Evolutionary conservation across 2,329 filamentous ascomycete genomes (phyloP), one percentile per base, ranked within the genome.

Genomic region (Arthroderma sp.): DNA sequence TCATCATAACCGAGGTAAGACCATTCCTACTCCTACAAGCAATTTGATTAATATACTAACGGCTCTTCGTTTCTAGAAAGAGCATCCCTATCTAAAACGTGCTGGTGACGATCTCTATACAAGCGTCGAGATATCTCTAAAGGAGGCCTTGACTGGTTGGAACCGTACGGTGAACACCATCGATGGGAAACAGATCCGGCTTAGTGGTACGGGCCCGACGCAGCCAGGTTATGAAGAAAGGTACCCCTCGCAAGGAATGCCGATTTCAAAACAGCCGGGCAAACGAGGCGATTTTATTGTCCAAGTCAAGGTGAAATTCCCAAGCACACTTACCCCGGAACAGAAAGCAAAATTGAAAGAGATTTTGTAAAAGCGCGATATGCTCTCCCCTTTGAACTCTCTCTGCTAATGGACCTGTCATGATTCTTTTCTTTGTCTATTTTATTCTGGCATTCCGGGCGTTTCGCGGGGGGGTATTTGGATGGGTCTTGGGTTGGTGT

Each of bases 141-240:
- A 95, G 65, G 91, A 98, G 66, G 86, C 91, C 1, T 68, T 98
- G 38, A 94, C 88, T 0, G 91, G 91, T 47, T 98, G 91, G 91
- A 82, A 78, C 55, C 79, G 84, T 44, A 93, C 85, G n/a, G 79
- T 98, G 22, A 78, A 80, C 30, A 98, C 89, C 6, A 96, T 98
- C 55, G 91, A 98, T 57, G 85, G 85, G 54, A 88, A 85, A 60
- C 83, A 88, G 56, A 70, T 98, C 54, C 78, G 72, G 42, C 75
- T 96, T 34, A 78, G 85, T 38, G 88, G 87, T 63, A 68, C 73
- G 4, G 89, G 88, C 0, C 89, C 89, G 1, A 96, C 89, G 5
- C 82, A 83, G 47, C 88, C 89, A 0, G 86, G 83, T 8, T 84
- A 80, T 61, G 79, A 79, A 55, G 88, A 95, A 53, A 71, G 73